phyloP scores from a whole-genome alignment of 2,329 filamentous ascomycete genomes.

The Claviceps sp. region DNA sequence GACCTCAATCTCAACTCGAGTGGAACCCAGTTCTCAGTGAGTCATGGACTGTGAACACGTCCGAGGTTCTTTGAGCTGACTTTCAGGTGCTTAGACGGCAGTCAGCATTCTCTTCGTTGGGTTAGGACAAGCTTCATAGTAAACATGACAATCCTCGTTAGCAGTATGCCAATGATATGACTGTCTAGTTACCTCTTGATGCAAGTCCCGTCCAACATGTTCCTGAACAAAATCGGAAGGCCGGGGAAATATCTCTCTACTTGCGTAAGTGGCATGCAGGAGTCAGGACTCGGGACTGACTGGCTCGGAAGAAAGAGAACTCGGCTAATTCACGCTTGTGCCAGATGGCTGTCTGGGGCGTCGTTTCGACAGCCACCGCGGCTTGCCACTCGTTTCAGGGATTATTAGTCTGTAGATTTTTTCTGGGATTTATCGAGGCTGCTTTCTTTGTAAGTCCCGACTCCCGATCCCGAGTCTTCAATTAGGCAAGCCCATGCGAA shows the following conservation, averaged over 20 bases:
- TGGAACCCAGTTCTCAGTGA: conserved; percentile 10
- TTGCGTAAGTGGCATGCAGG: conserved; percentile 20
- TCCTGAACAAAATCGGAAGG: conserved; percentile 38
- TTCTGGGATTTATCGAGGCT: conserved; percentile 26
- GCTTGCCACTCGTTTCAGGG: conserved; percentile 27
- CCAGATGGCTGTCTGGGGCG: conserved; percentile 1
- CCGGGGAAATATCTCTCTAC: conserved; percentile 31
- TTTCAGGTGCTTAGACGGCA: conserved; percentile 19
- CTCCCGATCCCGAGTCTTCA: too few species aligned
- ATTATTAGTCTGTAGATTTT: conserved; percentile 29
- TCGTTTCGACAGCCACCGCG: conserved; percentile 23
- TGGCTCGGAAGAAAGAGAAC: background rate
- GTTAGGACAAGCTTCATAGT: conserved; percentile 15
- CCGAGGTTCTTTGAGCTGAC: background rate
- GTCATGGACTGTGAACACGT: background rate
- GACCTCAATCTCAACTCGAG: conserved; percentile 36
- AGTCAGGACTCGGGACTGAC: background rate
- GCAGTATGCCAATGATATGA: background rate
- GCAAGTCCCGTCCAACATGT: conserved; percentile 37
- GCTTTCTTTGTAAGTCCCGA: conserved; percentile 21
- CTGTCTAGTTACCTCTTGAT: conserved; percentile 30
- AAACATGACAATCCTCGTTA: background rate
- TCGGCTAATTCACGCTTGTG: background rate
- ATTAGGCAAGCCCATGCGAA: conserved; percentile 24
- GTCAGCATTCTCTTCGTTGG: conserved; percentile 39